Evolutionary conservation across 139 green algal species (phyloP).

Genomic region (Micromonas pusilla): DNA sequence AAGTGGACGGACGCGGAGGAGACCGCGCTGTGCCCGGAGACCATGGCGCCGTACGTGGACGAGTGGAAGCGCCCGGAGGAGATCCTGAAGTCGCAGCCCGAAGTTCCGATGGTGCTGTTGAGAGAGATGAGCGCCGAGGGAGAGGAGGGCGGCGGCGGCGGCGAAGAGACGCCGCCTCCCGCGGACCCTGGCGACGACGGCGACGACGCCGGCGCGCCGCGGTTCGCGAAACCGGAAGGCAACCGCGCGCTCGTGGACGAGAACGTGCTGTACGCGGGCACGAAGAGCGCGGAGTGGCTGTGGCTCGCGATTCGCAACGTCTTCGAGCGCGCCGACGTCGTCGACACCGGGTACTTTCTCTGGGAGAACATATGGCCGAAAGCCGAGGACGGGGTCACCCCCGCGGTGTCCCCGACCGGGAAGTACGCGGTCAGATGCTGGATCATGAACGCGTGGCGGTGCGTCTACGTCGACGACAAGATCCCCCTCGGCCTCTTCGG

Average conservation of each 20-base stretch:
- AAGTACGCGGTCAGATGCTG: constrained; percentile 58
- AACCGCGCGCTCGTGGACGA: not conserved
- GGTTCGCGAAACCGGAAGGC: not conserved
- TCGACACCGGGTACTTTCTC: constrained; percentile 49
- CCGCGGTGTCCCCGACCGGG: constrained; percentile 39
- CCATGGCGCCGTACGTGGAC: constrained; percentile 47
- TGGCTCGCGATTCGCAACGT: constrained; percentile 36
- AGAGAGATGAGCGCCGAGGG: too few species aligned
- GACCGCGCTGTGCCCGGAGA: constrained; percentile 23
- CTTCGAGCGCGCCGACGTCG: constrained; percentile 37
- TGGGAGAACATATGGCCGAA: constrained; percentile 69
- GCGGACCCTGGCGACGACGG: too few species aligned
- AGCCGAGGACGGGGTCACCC: constrained; percentile 46
- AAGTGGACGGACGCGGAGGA: not conserved
- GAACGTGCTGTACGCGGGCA: constrained; percentile 42
- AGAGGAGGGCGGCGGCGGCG: too few species aligned
- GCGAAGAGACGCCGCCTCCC: too few species aligned
- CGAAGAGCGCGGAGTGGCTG: constrained; percentile 58
- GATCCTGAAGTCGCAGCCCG: constrained; percentile 40
- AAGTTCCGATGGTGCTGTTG: not conserved
- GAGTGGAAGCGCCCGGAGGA: constrained; percentile 64
- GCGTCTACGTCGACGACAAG: constrained; percentile 64
- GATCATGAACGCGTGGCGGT: constrained; percentile 57
- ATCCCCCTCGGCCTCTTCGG: constrained; percentile 71
- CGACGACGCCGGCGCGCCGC: not conserved